Conservation (phyloP, 1,284 basidiomycete species). For the Gomphus sp. region DNA sequence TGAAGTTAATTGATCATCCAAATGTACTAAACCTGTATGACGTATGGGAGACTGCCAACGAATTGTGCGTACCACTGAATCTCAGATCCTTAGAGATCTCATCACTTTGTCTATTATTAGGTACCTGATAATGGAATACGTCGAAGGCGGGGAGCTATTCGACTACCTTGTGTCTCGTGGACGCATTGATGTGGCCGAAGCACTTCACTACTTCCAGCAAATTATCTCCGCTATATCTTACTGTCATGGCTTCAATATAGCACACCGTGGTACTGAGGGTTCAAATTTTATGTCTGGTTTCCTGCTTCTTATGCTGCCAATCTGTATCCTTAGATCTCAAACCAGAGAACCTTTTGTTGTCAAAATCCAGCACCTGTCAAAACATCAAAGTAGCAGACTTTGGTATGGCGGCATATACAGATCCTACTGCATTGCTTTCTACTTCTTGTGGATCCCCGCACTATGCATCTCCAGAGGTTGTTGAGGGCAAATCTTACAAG, state of each 20-base stretch:
- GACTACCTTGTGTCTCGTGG: constrained; percentile 88
- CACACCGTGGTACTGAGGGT: constrained; percentile 52
- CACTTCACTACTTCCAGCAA: constrained; percentile 93
- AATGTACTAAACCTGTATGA: constrained; percentile 72
- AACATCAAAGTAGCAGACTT: constrained; percentile 99
- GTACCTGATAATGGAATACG: constrained; percentile 90
- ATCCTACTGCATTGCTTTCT: constrained; percentile 56
- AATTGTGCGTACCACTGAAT: constrained; percentile 47
- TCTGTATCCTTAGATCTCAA: constrained; percentile 61
- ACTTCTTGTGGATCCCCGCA: constrained; percentile 96
- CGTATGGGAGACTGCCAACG: constrained; percentile 92
- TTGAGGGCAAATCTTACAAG: constrained; percentile 79
- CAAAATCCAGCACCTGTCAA: constrained; percentile 44
- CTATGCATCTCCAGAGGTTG: constrained; percentile 96
- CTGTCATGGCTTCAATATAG: constrained; percentile 96
- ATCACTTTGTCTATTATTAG: constrained; percentile 17
- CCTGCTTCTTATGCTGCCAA: neutral
- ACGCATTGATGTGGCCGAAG: constrained; percentile 71
- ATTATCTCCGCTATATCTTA: constrained; percentile 94
- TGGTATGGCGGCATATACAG: constrained; percentile 92
- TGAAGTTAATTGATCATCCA: constrained; percentile 98
- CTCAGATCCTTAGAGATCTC: constrained; percentile 12
- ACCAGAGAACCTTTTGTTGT: constrained; percentile 90
- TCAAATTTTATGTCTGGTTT: neutral
- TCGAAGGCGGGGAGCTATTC: constrained; percentile 95